Percentiles rank a stretch among this genome's conserved stretches.
Conservation (phyloP, 116 monocot genomes). For the Iris pallida region DNA sequence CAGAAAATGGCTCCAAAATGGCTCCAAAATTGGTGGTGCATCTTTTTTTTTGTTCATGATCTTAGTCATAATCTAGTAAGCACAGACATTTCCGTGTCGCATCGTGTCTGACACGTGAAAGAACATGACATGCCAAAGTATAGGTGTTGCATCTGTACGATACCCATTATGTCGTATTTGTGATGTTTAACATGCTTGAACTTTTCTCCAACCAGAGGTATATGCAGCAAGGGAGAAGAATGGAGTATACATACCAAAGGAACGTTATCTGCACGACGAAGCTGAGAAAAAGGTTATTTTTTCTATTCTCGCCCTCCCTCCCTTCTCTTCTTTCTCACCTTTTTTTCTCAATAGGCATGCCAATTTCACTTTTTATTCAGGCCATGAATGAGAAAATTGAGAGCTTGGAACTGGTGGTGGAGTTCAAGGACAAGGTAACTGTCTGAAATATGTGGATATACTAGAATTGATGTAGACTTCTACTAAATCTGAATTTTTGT, state of each 20-base stretch:
- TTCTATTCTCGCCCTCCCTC: background rate
- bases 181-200: background rate
- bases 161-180: background rate
- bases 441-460: slow-evolving; percentile 2
- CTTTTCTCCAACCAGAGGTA: slow-evolving; percentile 50
- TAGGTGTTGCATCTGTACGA: background rate
- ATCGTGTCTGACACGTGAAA: too few relatives aligned
- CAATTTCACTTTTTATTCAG: slow-evolving; percentile 29
- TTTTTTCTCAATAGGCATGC: background rate
- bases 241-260: slow-evolving; percentile 55
- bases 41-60: too few relatives aligned
- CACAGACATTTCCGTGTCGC: too few relatives aligned
- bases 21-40: too few relatives aligned
- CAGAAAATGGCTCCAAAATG: too few relatives aligned
- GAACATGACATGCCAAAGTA: too few relatives aligned
- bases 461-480: background rate
- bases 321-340: background rate
- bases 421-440: slow-evolving; percentile 82
- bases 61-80: too few relatives aligned
- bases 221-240: slow-evolving; percentile 79
- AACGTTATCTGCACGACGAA: slow-evolving; percentile 85
- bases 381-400: slow-evolving; percentile 88
- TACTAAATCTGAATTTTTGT: slow-evolving; percentile 8
- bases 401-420: slow-evolving; percentile 63
- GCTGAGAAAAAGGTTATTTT: slow-evolving; percentile 83